Conservation (phyloP, 805 yeast genomes). For the Tanozyma kutaoensis region DNA sequence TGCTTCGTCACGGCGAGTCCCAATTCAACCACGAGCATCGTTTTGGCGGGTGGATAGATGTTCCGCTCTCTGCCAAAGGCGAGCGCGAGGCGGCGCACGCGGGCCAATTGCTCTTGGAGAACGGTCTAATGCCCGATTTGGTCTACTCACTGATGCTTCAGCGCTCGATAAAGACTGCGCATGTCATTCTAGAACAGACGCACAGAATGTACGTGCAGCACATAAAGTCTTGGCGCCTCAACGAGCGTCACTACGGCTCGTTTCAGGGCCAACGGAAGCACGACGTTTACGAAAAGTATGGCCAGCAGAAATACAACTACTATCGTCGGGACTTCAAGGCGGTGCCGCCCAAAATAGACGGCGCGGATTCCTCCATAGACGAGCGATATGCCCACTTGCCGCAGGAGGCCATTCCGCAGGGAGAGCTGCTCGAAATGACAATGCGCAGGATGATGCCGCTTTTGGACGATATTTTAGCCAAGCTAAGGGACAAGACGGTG, state of each 20-base stretch:
- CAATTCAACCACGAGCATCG: constrained; percentile 29
- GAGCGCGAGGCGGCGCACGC: constrained; percentile 24
- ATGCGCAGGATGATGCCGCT: constrained; percentile 27
- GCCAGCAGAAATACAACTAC: constrained; percentile 23
- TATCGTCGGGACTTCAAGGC: constrained; percentile 25
- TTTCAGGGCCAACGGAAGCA: constrained; percentile 27
- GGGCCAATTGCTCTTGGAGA: constrained; percentile 17
- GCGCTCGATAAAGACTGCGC: constrained; percentile 28
- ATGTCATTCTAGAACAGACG: constrained; percentile 18
- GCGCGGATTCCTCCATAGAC: constrained; percentile 11
- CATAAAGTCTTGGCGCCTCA: constrained; percentile 25
- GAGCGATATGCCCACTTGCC: constrained; percentile 12
- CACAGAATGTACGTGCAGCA: constrained; percentile 23
- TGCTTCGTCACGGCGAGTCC: constrained; percentile 31
- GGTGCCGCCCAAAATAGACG: constrained; percentile 18
- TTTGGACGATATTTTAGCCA: constrained; percentile 12
- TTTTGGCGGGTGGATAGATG: constrained; percentile 34
- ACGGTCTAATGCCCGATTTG: constrained; percentile 9
- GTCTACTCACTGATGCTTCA: constrained; percentile 26
- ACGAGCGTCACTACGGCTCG: constrained; percentile 30
- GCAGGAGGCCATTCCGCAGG: constrained; percentile 16
- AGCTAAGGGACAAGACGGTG: constrained; percentile 12
- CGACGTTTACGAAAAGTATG: constrained; percentile 20
- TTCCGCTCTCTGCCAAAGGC: constrained; percentile 25
- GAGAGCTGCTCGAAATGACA: constrained; percentile 25